phyloP scores from a whole-genome alignment of 768 basidiomycete species.

The Lepiota venenata region DNA sequence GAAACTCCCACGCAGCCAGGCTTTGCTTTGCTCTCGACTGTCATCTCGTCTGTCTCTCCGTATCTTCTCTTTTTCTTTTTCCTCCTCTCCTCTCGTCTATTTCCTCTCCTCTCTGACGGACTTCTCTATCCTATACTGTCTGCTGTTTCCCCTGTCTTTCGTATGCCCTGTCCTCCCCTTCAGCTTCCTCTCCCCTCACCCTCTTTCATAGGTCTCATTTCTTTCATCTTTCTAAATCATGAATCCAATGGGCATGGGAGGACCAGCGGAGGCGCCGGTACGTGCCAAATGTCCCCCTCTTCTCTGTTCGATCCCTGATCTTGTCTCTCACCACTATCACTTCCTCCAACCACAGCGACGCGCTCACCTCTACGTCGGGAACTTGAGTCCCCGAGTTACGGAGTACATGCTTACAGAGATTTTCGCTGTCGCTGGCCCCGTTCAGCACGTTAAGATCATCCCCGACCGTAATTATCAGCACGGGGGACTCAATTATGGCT shows the following conservation, averaged over 20 bases:
- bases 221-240: conserved; percentile 60
- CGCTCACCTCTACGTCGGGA: conserved; percentile 98
- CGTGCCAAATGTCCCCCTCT: conserved; percentile 30
- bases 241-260: conserved; percentile 74
- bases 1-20: conserved; percentile 38
- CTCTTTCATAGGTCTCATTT: conserved; percentile 43
- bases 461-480: conserved; percentile 99
- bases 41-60: conserved; percentile 44
- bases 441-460: conserved; percentile 99
- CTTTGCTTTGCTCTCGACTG: conserved; percentile 41
- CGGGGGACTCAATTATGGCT: conserved; percentile 98
- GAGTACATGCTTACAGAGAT: conserved; percentile 99
- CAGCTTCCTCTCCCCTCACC: conserved; percentile 5
- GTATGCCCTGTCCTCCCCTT: conserved; percentile 29
- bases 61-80: conserved; percentile 47
- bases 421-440: conserved; percentile 94
- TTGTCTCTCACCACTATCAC: conserved; percentile 17
- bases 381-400: conserved; percentile 94
- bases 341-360: conserved; percentile 54
- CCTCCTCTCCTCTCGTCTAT: conserved; percentile 42
- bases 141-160: conserved; percentile 50
- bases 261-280: conserved; percentile 76
- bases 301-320: conserved; percentile 25
- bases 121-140: conserved; percentile 50
- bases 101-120: conserved; percentile 52